Evolutionary conservation across 495 filamentous ascomycete species (phyloP), one percentile per base, ranked within the genome.

Genomic region (Trypethelium eluteriae): DNA sequence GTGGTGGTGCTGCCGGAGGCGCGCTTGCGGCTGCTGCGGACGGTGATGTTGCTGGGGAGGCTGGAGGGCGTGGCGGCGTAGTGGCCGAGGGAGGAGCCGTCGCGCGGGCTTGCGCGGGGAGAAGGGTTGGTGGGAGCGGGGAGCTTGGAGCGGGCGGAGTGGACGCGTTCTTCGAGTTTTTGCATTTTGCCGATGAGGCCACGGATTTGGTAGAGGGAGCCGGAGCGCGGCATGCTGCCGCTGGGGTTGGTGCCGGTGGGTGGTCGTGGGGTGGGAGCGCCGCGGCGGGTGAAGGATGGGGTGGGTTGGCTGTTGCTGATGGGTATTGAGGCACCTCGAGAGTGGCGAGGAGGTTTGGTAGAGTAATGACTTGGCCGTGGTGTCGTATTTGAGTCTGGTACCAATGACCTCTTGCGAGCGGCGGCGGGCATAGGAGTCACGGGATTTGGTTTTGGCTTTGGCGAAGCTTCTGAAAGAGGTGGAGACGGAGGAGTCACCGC

Each of bases 101-200:
- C 80, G 67, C 87, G 85, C 10, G 92, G 91, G 1, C 91, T 93
- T 38, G 83, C 81, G 38, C 88, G 87, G n/a, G 93, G 91, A 4
- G 94, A 92, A 2, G 90, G 93, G 62, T 79, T 83, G 14, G 84
- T 84, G 10, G 90, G 90, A 3, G 85, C 89, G 1, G 94, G 94
- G 2, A 98, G 84, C 75, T 96, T 96, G 39, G 92, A 96, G 68
- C 91, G 86, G 35, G 90, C 94, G n/a, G 89, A 91, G 62, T 98
- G 92, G 6, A 98, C 92, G 39, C 93, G 83, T 66, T 93, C 89
- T 75, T 98, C 95, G 49, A 98, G 85, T 68, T 88, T 86, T 75
- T 96, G 91, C 95, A 98, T 97, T 77, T 97, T 94, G 34, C 90
- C 92, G 66, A 93, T 94, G 64, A 98, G 84, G 2, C 87, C 88